Evolutionary conservation across 352 stramenopile species (phyloP).

Genomic region (Blastocystis sp.): DNA sequence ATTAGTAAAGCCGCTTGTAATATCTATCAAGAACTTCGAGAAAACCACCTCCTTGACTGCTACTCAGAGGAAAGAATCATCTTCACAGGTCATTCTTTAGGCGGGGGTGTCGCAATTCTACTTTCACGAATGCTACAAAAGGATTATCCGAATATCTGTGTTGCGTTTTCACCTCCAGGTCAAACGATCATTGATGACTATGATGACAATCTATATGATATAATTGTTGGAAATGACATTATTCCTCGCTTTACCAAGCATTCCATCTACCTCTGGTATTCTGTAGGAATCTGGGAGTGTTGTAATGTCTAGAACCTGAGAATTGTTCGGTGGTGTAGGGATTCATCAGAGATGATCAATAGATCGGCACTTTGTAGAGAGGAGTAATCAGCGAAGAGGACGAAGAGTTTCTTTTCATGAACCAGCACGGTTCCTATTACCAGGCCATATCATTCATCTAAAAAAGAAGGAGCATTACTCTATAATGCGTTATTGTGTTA

Average conservation of each 20-base stretch:
- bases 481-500: too few relatives aligned
- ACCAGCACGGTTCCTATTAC: too few relatives aligned
- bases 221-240: conserved; percentile 21
- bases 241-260: background rate
- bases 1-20: background rate
- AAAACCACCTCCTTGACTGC: background rate
- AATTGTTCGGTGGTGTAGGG: too few relatives aligned
- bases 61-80: background rate
- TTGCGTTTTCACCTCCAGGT: conserved; percentile 7
- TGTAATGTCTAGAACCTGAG: too few relatives aligned
- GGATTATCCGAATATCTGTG: background rate
- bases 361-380: background rate
- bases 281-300: background rate
- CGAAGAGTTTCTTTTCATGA: background rate
- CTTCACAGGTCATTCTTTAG: conserved; percentile 20
- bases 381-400: background rate
- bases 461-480: too few relatives aligned
- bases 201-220: background rate
- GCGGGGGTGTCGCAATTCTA: background rate
- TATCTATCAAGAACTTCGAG: background rate
- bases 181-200: background rate
- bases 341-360: too few relatives aligned
- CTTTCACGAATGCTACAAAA: conserved; percentile 1
- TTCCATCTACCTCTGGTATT: background rate
- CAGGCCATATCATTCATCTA: too few relatives aligned